Percentiles rank a stretch among this genome's conserved stretches.
Conservation (phyloP, 768 basidiomycete genomes). For the Cantharellus cinnabarinus region DNA sequence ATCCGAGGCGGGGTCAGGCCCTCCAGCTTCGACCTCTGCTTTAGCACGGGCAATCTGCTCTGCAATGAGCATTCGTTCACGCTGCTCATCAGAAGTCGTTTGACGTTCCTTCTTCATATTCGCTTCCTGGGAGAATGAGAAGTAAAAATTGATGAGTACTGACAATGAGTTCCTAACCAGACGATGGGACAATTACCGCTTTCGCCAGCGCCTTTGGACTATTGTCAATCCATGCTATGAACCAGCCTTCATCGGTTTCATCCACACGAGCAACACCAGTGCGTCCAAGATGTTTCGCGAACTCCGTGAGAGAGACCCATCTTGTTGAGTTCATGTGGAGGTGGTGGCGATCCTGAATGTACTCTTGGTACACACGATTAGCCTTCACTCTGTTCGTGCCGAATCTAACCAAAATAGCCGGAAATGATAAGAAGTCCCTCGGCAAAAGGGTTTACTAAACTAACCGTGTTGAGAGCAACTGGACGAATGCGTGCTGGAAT, state of each 20-base stretch:
- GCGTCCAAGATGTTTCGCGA: conserved; percentile 73
- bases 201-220: conserved; percentile 87
- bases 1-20: conserved; percentile 10
- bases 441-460: conserved; percentile 10
- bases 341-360: conserved; percentile 83
- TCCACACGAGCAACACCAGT: conserved; percentile 78
- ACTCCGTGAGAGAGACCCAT: conserved; percentile 97
- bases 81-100: conserved; percentile 82
- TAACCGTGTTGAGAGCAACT: conserved; percentile 64
- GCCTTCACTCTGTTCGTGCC: conserved; percentile 71
- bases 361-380: conserved; percentile 94
- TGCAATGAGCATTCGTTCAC: conserved; percentile 70
- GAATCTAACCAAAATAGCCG: neutral
- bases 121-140: conserved; percentile 34
- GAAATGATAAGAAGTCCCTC: neutral
- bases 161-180: neutral
- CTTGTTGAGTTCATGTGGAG: conserved; percentile 97
- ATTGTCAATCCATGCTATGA: conserved; percentile 92
- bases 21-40: conserved; percentile 10
- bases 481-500: conserved; percentile 87
- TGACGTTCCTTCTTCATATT: conserved; percentile 80
- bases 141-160: neutral
- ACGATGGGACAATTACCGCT: conserved; percentile 31
- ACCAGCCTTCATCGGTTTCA: conserved; percentile 98
- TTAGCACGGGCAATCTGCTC: conserved; percentile 88